A percentile compares a stretch with the other conserved stretches of the same genome.
Conservation (phyloP, 345 rosid genomes). For the Gossypium anomalum region DNA sequence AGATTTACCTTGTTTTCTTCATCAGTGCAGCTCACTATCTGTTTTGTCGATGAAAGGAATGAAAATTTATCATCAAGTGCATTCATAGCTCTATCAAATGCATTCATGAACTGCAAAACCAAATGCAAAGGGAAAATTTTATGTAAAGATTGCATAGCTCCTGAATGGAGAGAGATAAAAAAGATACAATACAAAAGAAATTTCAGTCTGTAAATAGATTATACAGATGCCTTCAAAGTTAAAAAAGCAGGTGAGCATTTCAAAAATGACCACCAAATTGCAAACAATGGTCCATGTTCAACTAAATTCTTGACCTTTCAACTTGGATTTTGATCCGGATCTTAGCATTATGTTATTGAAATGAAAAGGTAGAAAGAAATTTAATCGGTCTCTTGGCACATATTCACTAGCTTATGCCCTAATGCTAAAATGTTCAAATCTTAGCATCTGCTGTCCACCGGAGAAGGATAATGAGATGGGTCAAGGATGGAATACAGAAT, state of each 20-base stretch:
- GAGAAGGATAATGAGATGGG: neutral
- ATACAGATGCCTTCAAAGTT: neutral
- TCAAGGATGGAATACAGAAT: neutral
- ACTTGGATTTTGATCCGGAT: no score
- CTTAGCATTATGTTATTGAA: no score
- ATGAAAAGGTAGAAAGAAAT: no score
- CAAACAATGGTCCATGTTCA: neutral
- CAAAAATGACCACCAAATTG: neutral
- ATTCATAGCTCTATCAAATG: slow-evolving; percentile 70
- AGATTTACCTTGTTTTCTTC: slow-evolving; percentile 62
- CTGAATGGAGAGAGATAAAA: neutral
- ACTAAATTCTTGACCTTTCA: no score
- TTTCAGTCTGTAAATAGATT: neutral
- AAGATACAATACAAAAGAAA: neutral
- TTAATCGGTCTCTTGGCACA: no score
- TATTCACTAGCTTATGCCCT: no score
- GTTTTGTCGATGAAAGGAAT: slow-evolving; percentile 58
- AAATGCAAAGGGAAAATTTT: slow-evolving; percentile 6
- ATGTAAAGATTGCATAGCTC: neutral
- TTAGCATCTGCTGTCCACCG: neutral
- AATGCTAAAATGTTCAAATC: neutral
- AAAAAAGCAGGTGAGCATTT: neutral
- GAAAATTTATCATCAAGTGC: slow-evolving; percentile 59
- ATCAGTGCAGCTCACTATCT: slow-evolving; percentile 63
- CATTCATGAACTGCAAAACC: slow-evolving; percentile 60